Base-by-base conservation (phyloP, 2,329 filamentous ascomycete genomes). In the Lithohypha guttulata region DNA sequence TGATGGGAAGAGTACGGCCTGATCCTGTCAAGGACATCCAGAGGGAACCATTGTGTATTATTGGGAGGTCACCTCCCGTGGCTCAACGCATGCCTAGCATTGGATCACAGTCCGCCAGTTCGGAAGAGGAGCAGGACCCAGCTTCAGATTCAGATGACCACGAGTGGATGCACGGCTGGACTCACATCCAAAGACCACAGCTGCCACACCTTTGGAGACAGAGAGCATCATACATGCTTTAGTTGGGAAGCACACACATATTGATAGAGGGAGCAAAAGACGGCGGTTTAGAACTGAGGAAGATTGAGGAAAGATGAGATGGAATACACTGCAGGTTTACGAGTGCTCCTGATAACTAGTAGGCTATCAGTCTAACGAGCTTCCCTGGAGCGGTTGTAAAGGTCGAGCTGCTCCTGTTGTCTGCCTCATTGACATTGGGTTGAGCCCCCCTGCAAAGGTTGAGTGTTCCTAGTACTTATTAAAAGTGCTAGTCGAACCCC, bases 1-100 rank as follows among this genome's bases (percentile, higher is more conserved):
- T 95, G 87, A 82, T 81, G 48, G 87, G 86, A 49, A 91, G 87
- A 57, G 75, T 83, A 23, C 75, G 41, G 19, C 46, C 48, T 9
- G 26, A 30, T 19, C 26, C 35, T 7, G 19, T 30, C 20, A 20
- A 28, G 9, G 26, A 39, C 11, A 29, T 28, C 11, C 25, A 43
- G 30, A 43, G 50, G 39, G 36, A 41, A 33, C 50, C 50, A 7
- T 19, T 52, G 31, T 44, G 42, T 31, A 40, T 51, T 9, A 42
- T 50, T 17, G 47, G 47, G 13, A 37, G 42, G n/a, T 37, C 39
- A 9, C 25, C 26, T 23, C 37, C 18, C 22, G 19, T 8, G 15
- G 21, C n/a, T 7, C 14, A 35, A 13, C n/a, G 14, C 3, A 25
- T 21, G 3, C 9, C 8, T 3, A 21, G 7, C 3, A 26, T 17